Evolutionary conservation across 2,329 filamentous ascomycete genomes (phyloP), one percentile per base, ranked within the genome.

Genomic region (Phialophora chinensis): DNA sequence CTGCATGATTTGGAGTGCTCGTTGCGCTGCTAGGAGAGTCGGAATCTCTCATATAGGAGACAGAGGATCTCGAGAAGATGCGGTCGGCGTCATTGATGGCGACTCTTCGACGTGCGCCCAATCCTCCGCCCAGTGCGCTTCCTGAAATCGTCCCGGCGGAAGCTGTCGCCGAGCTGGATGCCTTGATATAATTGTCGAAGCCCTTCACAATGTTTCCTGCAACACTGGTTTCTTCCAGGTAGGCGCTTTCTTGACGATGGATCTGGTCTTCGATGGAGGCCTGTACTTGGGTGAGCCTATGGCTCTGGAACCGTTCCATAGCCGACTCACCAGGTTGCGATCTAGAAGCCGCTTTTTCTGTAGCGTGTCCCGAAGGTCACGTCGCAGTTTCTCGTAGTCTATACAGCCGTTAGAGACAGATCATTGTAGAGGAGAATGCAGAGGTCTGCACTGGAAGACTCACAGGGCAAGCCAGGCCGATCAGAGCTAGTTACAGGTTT

Each of bases 171-270:
- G 87, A 86, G 8, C 87, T 85, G 20, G 85, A 86, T 62, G 92
- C 93, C 79, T 99, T 99, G 83, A 97, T 96, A 81, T 98, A 99
- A 77, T 93, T 96, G 78, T 99, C 95, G 78, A 99, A 99, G 25
- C 95, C 95, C 57, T 91, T 93, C 77, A 99, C 94, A 76, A 99
- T 98, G 81, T 99, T 99, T 53, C 95, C 95, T 23, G 87, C 86
- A 73, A 85, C 88, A 14, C 89, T 90, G 4, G 93, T 96, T 74
- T 92, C 92, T 78, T 98, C 94, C 60, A 99, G 88, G 78, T 99
- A 99, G 20, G 89, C 86, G 65, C 89, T 88, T 78, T 99, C 95
- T 74, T 92, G 90, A 70, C 90, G 88, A 76, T 86, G 88, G 73
- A 99, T 98, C 71, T 87, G 86, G 58, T 96, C 91, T 82, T 99